Evolutionary conservation across 1,139 yeast species (phyloP).

Genomic region (Taphrina sp.): DNA sequence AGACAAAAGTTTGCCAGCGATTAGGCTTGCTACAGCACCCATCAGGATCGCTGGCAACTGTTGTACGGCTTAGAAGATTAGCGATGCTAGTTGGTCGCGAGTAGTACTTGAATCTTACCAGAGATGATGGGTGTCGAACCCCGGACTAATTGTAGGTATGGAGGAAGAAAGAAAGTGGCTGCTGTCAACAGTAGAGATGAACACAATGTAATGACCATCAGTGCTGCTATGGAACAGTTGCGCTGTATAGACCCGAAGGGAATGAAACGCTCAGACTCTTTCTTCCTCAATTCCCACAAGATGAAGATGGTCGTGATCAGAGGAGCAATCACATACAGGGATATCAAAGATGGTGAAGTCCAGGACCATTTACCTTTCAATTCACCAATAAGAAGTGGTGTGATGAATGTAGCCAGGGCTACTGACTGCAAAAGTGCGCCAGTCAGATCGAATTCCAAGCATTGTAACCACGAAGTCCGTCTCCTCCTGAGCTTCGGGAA

Average conservation of each 20-base stretch:
- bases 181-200: constrained; percentile 8
- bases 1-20: constrained; percentile 8
- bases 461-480: constrained; percentile 13
- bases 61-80: background rate
- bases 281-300: constrained; percentile 8
- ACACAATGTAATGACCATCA: constrained; percentile 2
- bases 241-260: constrained; percentile 10
- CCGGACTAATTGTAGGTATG: constrained; percentile 23
- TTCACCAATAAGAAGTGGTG: constrained; percentile 16
- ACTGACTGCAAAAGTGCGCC: constrained; percentile 16
- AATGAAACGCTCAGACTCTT: constrained; percentile 2
- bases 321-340: constrained; percentile 13
- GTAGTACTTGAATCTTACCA: background rate
- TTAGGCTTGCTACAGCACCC: constrained; percentile 8
- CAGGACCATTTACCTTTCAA: constrained; percentile 6
- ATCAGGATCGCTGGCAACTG: constrained; percentile 12
- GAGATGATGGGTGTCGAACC: constrained; percentile 10
- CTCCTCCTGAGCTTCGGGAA: constrained; percentile 16
- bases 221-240: constrained; percentile 6
- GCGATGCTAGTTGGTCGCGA: background rate
- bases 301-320: constrained; percentile 2
- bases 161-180: constrained; percentile 20
- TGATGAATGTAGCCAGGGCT: background rate
- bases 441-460: constrained; percentile 4
- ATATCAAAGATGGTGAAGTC: constrained; percentile 4